Percentiles rank a stretch among this genome's conserved stretches.
Evolutionary conservation across 768 basidiomycete genomes (phyloP).

Genomic region (Tulasnella sp.): DNA sequence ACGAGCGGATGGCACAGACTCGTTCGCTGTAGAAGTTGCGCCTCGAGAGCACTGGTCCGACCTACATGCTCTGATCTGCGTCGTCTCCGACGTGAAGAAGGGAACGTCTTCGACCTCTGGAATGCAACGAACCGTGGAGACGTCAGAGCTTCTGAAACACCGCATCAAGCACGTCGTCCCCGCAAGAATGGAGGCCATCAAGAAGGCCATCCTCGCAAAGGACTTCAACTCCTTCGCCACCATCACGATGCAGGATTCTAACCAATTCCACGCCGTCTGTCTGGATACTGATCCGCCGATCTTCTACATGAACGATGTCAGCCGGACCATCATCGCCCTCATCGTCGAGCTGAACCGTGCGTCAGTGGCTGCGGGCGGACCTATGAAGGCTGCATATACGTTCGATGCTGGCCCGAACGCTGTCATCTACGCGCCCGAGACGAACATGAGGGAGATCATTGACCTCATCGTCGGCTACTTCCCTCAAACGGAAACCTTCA

Average conservation of each 20-base stretch:
- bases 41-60: constrained; percentile 84
- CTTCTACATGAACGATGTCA: constrained; percentile 99
- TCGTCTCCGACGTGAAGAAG: constrained; percentile 93
- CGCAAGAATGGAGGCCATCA: constrained; percentile 69
- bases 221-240: constrained; percentile 85
- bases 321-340: constrained; percentile 80
- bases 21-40: constrained; percentile 78
- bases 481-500: constrained; percentile 68
- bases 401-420: constrained; percentile 98
- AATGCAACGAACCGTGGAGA: constrained; percentile 97
- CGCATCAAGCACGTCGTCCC: constrained; percentile 84
- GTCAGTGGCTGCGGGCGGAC: constrained; percentile 41
- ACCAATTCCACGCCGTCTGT: constrained; percentile 96
- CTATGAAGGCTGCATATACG: constrained; percentile 89
- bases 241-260: constrained; percentile 95
- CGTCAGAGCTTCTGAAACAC: constrained; percentile 75
- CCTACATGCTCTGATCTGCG: constrained; percentile 93
- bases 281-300: constrained; percentile 96
- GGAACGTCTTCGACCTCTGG: constrained; percentile 89
- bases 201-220: constrained; percentile 58
- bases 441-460: constrained; percentile 69
- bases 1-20: constrained; percentile 62
- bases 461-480: constrained; percentile 72
- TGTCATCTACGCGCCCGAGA: constrained; percentile 80
- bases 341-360: constrained; percentile 89